Percentiles rank a stretch among this genome's conserved stretches.
Conservation (phyloP, 2,329 filamentous ascomycete species). For the Colletotrichum caudatum region DNA sequence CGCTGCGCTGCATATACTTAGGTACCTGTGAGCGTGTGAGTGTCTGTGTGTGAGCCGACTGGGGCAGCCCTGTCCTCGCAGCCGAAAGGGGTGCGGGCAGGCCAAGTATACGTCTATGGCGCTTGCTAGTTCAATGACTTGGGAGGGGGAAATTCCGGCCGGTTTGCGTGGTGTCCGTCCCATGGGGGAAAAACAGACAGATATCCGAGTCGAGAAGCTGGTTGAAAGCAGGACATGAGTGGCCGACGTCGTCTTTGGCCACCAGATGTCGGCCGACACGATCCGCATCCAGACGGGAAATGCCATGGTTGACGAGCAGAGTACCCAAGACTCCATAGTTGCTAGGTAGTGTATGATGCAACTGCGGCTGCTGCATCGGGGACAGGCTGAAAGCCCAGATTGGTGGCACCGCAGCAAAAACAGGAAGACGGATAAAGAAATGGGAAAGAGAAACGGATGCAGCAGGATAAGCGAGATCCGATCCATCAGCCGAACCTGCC, state of each 20-base stretch:
- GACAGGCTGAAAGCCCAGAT: slow-evolving; percentile 18
- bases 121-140: slow-evolving; percentile 11
- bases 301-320: not conserved
- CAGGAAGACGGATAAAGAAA: slow-evolving; percentile 17
- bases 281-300: slow-evolving; percentile 9
- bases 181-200: too few relatives aligned
- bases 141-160: not conserved
- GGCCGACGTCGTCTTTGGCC: not conserved
- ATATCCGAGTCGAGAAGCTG: not conserved
- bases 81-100: not conserved
- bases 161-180: not conserved
- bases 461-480: slow-evolving; percentile 13
- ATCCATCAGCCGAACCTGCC: not conserved
- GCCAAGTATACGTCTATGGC: slow-evolving; percentile 28
- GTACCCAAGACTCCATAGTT: too few relatives aligned
- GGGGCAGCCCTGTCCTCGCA: slow-evolving; percentile 24
- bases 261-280: not conserved
- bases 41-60: not conserved
- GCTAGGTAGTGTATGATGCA: not conserved
- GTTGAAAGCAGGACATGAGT: not conserved
- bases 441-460: slow-evolving; percentile 21
- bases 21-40: not conserved
- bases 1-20: not conserved
- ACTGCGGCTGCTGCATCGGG: not conserved
- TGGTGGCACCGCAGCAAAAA: slow-evolving; percentile 1